Evolutionary conservation across 2,329 filamentous ascomycete species (phyloP).

Genomic region (Aspergillus sp.): DNA sequence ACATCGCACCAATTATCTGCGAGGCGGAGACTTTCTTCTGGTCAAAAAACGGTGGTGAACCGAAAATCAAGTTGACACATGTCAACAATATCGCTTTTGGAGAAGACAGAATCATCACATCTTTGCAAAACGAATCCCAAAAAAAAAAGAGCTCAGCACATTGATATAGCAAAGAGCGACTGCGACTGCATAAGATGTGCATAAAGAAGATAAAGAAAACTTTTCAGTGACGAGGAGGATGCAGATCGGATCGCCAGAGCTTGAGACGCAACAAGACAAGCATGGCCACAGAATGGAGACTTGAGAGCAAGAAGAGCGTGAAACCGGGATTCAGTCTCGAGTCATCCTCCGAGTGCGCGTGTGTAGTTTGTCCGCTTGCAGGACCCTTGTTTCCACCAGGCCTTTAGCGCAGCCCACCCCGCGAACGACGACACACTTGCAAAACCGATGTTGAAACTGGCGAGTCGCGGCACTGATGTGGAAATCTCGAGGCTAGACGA

Average conservation of each 20-base stretch:
- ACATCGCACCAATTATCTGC: constrained; percentile 16
- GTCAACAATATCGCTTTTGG: background rate
- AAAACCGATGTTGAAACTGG: constrained; percentile 9
- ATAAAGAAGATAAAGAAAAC: constrained; percentile 1
- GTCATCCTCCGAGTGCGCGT: background rate
- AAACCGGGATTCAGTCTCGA: constrained; percentile 5
- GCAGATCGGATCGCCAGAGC: constrained; percentile 26
- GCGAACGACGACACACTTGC: constrained; percentile 20
- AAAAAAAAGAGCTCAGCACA: background rate
- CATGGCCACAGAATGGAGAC: constrained; percentile 2
- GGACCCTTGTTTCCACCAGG: constrained; percentile 21
- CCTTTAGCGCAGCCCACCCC: constrained; percentile 20
- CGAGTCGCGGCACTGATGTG: background rate
- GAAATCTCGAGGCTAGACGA: background rate
- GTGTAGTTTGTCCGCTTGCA: constrained; percentile 2
- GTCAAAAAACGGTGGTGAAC: background rate
- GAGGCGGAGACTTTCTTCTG: constrained; percentile 10
- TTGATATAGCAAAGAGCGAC: background rate
- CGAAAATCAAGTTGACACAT: constrained; percentile 2
- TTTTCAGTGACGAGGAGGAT: constrained; percentile 8
- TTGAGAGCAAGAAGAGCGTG: background rate
- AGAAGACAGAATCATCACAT: background rate
- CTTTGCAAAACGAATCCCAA: background rate
- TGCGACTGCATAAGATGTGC: background rate
- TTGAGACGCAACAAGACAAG: constrained; percentile 14